Evolutionary conservation across 140 eudicot species (phyloP).

Genomic region (Anethum foeniculum): DNA sequence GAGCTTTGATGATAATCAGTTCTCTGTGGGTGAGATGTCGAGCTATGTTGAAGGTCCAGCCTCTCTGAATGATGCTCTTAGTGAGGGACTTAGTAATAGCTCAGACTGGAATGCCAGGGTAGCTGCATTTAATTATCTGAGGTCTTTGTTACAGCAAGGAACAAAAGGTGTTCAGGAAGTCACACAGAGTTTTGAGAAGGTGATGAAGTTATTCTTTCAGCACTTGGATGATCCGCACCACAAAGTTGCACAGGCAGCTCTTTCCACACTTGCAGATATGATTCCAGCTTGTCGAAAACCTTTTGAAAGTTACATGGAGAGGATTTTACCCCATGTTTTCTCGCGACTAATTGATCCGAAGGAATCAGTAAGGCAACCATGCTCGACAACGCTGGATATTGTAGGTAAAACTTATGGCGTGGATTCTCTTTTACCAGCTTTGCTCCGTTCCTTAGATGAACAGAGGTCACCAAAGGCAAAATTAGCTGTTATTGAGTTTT

Average conservation of each 20-base stretch:
- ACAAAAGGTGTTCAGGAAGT: constrained; percentile 81
- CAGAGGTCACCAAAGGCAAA: constrained; percentile 95
- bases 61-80: constrained; percentile 72
- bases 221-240: constrained; percentile 97
- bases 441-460: constrained; percentile 87
- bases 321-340: constrained; percentile 88
- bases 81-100: constrained; percentile 64
- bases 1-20: constrained; percentile 88
- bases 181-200: constrained; percentile 88
- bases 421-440: constrained; percentile 80
- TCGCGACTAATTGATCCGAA: constrained; percentile 89
- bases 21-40: constrained; percentile 60
- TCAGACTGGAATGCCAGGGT: constrained; percentile 97
- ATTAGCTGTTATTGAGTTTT: constrained; percentile 86
- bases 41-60: constrained; percentile 68
- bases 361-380: constrained; percentile 81
- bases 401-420: constrained; percentile 82
- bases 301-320: constrained; percentile 91
- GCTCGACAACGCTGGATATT: constrained; percentile 70
- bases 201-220: constrained; percentile 88
- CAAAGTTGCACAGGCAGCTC: constrained; percentile 97
- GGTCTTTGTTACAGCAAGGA: constrained; percentile 70
- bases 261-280: constrained; percentile 82
- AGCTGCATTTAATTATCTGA: constrained; percentile 85
- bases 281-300: constrained; percentile 87